Base-by-base conservation (phyloP, 441 rosid genomes). In the Brassica hybrid region DNA sequence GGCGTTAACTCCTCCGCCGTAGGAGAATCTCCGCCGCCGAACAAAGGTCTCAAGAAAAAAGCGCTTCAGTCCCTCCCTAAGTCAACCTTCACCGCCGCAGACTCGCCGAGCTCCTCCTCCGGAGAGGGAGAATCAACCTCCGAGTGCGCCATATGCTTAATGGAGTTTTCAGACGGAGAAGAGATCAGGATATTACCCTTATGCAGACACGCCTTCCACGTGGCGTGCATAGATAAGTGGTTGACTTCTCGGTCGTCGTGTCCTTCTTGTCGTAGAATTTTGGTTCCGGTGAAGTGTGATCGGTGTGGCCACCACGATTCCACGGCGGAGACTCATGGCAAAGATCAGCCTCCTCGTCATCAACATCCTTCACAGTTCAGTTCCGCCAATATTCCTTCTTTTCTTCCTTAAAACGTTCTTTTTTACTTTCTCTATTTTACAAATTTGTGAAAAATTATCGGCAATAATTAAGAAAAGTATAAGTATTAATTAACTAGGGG, bases 141-240 rank as follows among this genome's bases (percentile, higher is more conserved):
- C 43, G 97, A 90, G 69, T 94, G 98, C 80, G 85, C 97, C 0
- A 86, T 93, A 54, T 93, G 98, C 73, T 72, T 93, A 23, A 78
- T 67, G 2, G 91, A 88, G 43, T 90, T 88, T 68, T 60, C 67
- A 2, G 87, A 82, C 16, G 98, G 98, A 1, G 92, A 90, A 14
- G 94, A 92, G 73, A 82, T 94, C 45, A 86, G 97, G 16, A 84
- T 92, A 34, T 67, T 94, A 63, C 96, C 96, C 5, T 84, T 79
- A 27, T 94, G 98, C 80, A 85, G 86, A 14, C 98, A 94, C 74
- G 86, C 86, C 9, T 94, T 94, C 88, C 97, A 94, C 79, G 89
- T 92, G 79, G 82, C 73, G 66, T 94, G 98, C 75, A 83, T 94
- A 0, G 96, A 94, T 82, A 86, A 84, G 67, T 94, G 98, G 98